These are phyloP conservation scores for Fraxinus excelsior DNA, from an alignment of 257 asterid genomes.

Conservation along the genomic window DNA sequence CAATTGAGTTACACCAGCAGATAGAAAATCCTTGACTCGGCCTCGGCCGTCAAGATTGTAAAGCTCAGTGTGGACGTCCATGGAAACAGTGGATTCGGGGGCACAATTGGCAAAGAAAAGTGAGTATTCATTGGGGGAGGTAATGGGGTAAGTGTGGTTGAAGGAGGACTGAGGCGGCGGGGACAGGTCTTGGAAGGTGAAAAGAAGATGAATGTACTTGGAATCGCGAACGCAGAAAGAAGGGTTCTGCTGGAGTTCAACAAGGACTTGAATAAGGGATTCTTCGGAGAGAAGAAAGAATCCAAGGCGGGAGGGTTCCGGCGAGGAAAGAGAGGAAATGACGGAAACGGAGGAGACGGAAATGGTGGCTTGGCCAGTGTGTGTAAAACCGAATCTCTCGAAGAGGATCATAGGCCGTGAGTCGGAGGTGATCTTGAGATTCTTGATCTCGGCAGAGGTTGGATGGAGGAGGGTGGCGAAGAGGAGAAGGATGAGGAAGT, in stretches of 20 bases:
- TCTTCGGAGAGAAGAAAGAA: slow-evolving; percentile 86
- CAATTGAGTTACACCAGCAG: slow-evolving; percentile 87
- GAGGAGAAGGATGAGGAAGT: slow-evolving; percentile 41
- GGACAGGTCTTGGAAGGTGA: slow-evolving; percentile 81
- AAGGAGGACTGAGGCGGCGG: slow-evolving; percentile 82
- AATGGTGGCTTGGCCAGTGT: slow-evolving; percentile 75
- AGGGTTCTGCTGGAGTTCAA: slow-evolving; percentile 75
- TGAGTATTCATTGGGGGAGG: slow-evolving; percentile 79
- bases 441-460: slow-evolving; percentile 77
- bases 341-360: slow-evolving; percentile 77
- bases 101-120: slow-evolving; percentile 92
- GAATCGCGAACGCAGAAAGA: slow-evolving; percentile 79
- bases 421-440: slow-evolving; percentile 63
- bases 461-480: slow-evolving; percentile 40
- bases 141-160: slow-evolving; percentile 60
- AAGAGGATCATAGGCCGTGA: slow-evolving; percentile 84
- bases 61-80: slow-evolving; percentile 85
- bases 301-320: slow-evolving; percentile 74
- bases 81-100: slow-evolving; percentile 76
- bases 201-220: slow-evolving; percentile 50
- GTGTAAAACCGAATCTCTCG: slow-evolving; percentile 95
- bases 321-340: slow-evolving; percentile 41
- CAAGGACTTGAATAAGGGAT: slow-evolving; percentile 72
- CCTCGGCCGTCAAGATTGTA: slow-evolving; percentile 71
- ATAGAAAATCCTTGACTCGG: slow-evolving; percentile 65